Evolutionary conservation across 257 asterid genomes (phyloP).

Genomic region (Solanum paucissectum): DNA sequence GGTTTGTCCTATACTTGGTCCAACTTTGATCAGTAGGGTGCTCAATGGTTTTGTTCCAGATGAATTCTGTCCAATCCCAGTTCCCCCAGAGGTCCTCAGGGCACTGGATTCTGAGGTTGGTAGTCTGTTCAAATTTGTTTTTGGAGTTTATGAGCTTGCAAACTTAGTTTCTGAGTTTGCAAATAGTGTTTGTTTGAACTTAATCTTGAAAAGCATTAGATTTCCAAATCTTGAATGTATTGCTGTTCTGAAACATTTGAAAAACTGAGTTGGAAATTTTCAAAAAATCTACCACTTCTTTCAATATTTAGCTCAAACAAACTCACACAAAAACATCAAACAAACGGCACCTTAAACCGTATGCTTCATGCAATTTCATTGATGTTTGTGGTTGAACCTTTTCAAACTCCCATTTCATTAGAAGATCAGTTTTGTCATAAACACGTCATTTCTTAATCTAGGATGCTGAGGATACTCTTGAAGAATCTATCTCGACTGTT

Average conservation of each 20-base stretch:
- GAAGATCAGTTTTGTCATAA: neutral
- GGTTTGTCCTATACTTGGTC: conserved; percentile 82
- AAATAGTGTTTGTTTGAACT: neutral
- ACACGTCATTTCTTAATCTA: conserved; percentile 6
- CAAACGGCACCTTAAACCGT: neutral
- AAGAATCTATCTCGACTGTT: conserved; percentile 22
- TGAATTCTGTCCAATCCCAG: conserved; percentile 80
- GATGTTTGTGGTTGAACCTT: neutral
- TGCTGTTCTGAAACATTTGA: neutral
- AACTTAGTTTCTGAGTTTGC: neutral
- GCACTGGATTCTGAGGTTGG: conserved; percentile 61
- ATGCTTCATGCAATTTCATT: neutral
- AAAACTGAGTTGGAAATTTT: neutral
- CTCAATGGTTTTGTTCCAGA: conserved; percentile 66
- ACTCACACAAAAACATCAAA: neutral
- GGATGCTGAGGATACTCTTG: conserved; percentile 29
- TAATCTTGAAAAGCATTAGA: neutral
- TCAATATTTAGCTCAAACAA: neutral
- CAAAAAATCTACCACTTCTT: neutral
- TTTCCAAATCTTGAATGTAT: neutral
- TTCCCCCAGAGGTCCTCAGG: conserved; percentile 49
- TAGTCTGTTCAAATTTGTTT: neutral
- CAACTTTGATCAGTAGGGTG: conserved; percentile 54
- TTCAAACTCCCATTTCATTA: neutral
- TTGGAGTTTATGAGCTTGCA: neutral